Evolutionary conservation across 1,284 basidiomycete species (phyloP).

Genomic region (Leucoagaricus sp.): DNA sequence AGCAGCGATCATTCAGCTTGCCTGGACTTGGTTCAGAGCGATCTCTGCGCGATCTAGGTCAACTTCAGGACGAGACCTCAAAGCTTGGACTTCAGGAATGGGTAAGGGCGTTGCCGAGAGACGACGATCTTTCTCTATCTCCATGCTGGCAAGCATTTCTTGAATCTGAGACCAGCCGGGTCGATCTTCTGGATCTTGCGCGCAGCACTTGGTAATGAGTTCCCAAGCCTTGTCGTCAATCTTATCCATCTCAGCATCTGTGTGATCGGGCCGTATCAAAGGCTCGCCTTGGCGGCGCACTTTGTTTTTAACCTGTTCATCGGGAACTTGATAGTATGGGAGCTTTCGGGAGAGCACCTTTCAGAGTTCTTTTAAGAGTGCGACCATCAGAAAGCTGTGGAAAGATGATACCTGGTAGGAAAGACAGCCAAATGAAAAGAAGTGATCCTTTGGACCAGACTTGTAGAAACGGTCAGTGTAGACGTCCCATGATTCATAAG

Average conservation of each 20-base stretch:
- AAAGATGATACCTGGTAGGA: background rate
- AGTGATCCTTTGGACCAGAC: background rate
- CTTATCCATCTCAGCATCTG: background rate
- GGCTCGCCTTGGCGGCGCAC: background rate
- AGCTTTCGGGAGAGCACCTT: background rate
- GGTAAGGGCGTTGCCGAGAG: background rate
- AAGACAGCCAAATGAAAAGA: background rate
- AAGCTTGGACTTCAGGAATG: background rate
- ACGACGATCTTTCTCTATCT: background rate
- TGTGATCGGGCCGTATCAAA: background rate
- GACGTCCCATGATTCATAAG: too few relatives aligned
- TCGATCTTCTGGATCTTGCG: background rate
- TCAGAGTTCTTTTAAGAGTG: background rate
- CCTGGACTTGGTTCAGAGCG: background rate
- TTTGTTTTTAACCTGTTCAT: too few relatives aligned
- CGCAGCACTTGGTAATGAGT: background rate
- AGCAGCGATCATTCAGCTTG: background rate
- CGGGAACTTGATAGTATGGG: background rate
- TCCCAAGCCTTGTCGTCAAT: background rate
- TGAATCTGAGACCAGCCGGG: background rate
- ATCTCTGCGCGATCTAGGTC: background rate
- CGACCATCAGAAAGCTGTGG: background rate
- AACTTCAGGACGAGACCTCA: background rate
- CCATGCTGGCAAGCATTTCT: background rate
- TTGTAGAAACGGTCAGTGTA: too few relatives aligned